A percentile compares a stretch with the other conserved stretches of the same genome.
These are phyloP conservation scores for Raffaelea deltoideospora DNA, from an alignment of 2,329 filamentous ascomycete genomes.

Conservation along the genomic window DNA sequence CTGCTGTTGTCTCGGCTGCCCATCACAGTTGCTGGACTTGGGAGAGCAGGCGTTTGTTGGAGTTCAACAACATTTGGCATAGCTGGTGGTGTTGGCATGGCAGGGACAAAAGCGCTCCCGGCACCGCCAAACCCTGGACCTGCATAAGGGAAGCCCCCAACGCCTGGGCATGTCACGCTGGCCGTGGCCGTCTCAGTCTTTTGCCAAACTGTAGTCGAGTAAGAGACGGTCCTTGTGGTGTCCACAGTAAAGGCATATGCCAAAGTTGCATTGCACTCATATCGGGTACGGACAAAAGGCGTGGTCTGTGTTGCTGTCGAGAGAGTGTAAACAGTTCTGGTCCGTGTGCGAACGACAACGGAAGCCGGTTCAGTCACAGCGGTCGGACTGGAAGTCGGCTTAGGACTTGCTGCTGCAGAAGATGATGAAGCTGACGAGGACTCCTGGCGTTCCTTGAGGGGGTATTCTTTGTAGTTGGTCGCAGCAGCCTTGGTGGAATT, in stretches of 20 bases:
- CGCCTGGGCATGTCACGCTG: constrained; percentile 5
- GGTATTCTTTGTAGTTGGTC: no score
- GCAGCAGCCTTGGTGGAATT: background rate
- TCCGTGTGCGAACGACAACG: constrained; percentile 4
- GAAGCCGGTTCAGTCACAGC: no score
- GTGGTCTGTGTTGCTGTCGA: constrained; percentile 6
- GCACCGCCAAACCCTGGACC: background rate
- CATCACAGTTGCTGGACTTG: background rate
- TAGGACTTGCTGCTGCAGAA: background rate
- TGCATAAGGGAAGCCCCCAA: constrained; percentile 2
- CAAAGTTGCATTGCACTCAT: constrained; percentile 7
- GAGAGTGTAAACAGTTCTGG: constrained; percentile 8
- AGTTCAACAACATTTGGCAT: background rate
- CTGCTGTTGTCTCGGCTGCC: constrained; percentile 1
- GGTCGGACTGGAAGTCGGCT: background rate
- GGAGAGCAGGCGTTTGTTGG: background rate
- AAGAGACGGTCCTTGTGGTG: constrained; percentile 6
- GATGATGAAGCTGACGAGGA: background rate
- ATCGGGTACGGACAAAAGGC: constrained; percentile 6
- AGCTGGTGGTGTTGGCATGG: background rate
- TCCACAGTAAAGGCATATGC: constrained; percentile 8
- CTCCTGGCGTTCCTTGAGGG: no score
- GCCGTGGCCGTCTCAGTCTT: constrained; percentile 7
- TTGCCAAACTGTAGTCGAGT: constrained; percentile 3
- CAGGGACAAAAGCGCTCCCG: background rate